Evolutionary conservation across 768 basidiomycete genomes (phyloP), one percentile per base, ranked within the genome.

Genomic region (Krasilnikovozyma curviuscula): DNA sequence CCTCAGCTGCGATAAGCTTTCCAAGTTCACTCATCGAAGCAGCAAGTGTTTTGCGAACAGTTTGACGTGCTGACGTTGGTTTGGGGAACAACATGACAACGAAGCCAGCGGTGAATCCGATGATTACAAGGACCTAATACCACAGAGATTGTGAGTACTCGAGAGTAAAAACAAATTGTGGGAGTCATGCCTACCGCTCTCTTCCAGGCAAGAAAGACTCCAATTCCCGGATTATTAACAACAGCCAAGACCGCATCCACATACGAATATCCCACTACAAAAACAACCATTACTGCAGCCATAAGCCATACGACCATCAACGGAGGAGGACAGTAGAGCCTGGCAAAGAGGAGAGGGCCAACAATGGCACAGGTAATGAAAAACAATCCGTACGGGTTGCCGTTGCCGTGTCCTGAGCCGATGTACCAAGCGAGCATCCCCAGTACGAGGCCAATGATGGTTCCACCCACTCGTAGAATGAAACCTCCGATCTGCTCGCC

Each of bases 251-350:
- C 70, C 3, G 67, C 69, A 51, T 77, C 75, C 33, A 76, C 66
- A 73, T 73, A 76, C 0, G 70, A 70, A 56, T 76, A 77, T 0
- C 75, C 75, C 2, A 73, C 60, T 14, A 73, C 63, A 18, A 75
- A 66, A 7, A 63, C 59, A 41, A 68, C 64, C 2, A 70, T 73
- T 0, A 63, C 63, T 65, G 56, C 59, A 0, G 52, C 57, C 63
- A 65, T 64, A 25, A 68, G 31, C 12, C 47, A 56, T 6, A 63
- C 53, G 9, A 57, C 56, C 53, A 60, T 46, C 7, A 34, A 34
- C 13, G 33, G 33, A 34, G 12, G 33, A 34, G 12, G 12, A 18
- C 12, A 18, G 12, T 12, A 34, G 33, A 18, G 33, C 12, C 33
- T 18, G 13, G 33, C 18, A 34, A 3, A 13, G 44, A 46, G 18